Evolutionary conservation across 2,329 filamentous ascomycete genomes (phyloP).

Genomic region (Aspergillus sp.): DNA sequence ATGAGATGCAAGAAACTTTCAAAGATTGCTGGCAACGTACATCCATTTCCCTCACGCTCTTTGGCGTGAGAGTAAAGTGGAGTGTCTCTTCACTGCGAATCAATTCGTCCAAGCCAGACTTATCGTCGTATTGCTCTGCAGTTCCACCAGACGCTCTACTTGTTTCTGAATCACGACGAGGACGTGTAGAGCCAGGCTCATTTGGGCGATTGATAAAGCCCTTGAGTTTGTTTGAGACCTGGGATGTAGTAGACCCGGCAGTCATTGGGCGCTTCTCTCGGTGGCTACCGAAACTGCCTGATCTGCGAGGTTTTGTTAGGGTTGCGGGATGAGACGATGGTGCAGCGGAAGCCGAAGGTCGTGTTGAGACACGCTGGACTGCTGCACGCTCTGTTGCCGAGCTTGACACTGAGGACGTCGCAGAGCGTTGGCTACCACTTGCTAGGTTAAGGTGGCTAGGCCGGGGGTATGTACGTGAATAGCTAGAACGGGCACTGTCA

Average conservation of each 20-base stretch:
- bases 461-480: constrained; percentile 26
- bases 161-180: constrained; percentile 39
- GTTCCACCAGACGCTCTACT: constrained; percentile 29
- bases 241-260: constrained; percentile 40
- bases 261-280: constrained; percentile 41
- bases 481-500: constrained; percentile 28
- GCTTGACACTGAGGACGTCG: constrained; percentile 23
- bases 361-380: constrained; percentile 40
- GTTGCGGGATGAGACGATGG: constrained; percentile 25
- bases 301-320: constrained; percentile 34
- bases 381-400: constrained; percentile 37
- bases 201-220: constrained; percentile 38
- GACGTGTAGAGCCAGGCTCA: constrained; percentile 28
- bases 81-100: constrained; percentile 81
- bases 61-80: constrained; percentile 77
- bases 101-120: constrained; percentile 72
- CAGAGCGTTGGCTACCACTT: constrained; percentile 23
- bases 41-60: constrained; percentile 74
- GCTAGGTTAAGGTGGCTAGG: constrained; percentile 26
- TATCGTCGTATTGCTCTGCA: constrained; percentile 50
- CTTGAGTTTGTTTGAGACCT: constrained; percentile 43
- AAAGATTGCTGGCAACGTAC: constrained; percentile 48
- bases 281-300: constrained; percentile 39
- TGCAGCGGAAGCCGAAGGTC: constrained; percentile 29
- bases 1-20: neutral